Conservation (phyloP, 2,329 filamentous ascomycete species). For the Capronia americana region DNA sequence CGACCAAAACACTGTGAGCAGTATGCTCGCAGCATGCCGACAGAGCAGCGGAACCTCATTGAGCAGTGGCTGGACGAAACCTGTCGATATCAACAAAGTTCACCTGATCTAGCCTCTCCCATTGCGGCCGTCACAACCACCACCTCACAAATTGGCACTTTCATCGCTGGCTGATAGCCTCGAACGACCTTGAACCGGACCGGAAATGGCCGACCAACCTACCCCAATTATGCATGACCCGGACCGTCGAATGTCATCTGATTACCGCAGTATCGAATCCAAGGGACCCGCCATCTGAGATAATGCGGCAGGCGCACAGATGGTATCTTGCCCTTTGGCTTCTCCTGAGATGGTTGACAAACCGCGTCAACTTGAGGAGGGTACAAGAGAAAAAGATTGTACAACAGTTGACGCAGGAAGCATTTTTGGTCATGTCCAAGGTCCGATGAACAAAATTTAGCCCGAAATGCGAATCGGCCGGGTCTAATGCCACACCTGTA, state of each 20-base stretch:
- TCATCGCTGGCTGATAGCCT: neutral
- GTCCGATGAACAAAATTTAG: neutral
- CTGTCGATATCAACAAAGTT: neutral
- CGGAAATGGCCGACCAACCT: neutral
- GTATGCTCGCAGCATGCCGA: neutral
- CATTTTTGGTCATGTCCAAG: neutral
- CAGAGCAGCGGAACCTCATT: neutral
- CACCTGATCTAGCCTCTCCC: neutral
- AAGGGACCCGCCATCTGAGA: neutral
- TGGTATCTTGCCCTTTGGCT: neutral
- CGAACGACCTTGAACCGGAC: neutral
- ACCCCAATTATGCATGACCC: neutral
- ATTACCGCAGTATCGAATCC: neutral
- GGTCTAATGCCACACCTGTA: neutral
- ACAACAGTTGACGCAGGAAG: neutral
- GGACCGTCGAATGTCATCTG: neutral
- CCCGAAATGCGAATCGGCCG: neutral
- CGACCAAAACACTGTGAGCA: neutral
- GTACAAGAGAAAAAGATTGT: neutral
- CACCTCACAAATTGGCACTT: neutral
- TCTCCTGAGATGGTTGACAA: neutral
- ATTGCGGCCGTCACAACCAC: neutral
- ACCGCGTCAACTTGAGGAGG: neutral
- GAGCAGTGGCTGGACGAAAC: neutral
- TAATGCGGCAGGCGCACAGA: neutral